Conservation (phyloP, 1,139 yeast genomes). For the Saccharomyces pastorianus region DNA sequence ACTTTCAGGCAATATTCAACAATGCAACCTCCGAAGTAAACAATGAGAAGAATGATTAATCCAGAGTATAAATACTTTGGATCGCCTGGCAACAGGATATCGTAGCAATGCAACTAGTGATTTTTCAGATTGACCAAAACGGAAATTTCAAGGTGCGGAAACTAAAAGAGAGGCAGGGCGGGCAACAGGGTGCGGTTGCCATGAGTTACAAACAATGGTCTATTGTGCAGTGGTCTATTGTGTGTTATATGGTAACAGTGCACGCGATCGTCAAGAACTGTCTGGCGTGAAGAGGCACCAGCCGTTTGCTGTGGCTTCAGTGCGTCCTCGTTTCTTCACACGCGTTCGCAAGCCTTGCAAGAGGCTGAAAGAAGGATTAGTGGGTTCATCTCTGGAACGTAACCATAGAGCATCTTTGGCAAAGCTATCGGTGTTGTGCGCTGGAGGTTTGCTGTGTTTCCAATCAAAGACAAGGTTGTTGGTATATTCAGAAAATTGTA, state of each 20-base stretch:
- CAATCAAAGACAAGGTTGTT: conserved; percentile 7
- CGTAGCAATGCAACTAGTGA: background rate
- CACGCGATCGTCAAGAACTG: background rate
- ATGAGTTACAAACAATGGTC: background rate
- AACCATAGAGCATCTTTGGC: background rate
- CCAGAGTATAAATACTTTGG: background rate
- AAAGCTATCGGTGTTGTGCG: background rate
- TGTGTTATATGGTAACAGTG: background rate
- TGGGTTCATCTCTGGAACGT: background rate
- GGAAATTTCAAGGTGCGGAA: conserved; percentile 1
- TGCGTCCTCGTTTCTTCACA: background rate
- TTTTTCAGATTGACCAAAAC: background rate
- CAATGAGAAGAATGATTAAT: background rate
- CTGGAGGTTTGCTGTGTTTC: background rate
- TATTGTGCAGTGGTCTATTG: background rate
- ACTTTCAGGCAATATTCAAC: background rate
- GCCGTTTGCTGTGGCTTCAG: background rate
- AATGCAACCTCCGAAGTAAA: background rate
- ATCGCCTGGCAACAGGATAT: background rate
- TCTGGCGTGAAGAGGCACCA: background rate
- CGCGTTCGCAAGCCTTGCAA: background rate
- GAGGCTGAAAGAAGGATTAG: background rate
- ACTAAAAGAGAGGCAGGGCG: background rate
- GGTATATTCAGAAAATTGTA: conserved; percentile 15
- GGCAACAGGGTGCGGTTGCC: conserved; percentile 1